Percentiles rank a stretch among this genome's conserved stretches.
Conservation (phyloP, 768 basidiomycete species). For the Podaxis sp. region DNA sequence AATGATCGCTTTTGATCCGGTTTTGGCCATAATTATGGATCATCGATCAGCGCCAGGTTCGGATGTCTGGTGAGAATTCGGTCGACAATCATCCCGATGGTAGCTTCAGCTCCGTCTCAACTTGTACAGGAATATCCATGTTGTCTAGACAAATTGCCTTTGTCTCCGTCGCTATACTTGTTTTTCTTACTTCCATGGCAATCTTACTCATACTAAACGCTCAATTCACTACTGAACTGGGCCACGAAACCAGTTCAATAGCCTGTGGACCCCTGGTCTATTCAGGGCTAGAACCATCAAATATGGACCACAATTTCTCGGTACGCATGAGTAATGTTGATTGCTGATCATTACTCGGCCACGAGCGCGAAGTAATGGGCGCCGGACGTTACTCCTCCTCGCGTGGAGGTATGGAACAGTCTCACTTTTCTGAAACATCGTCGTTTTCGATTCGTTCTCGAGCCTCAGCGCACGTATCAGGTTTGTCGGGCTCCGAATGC, state of each 20-base stretch:
- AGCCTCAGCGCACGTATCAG: conserved; percentile 2
- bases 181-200: not conserved
- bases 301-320: not conserved
- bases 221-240: too few relatives aligned
- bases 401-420: not conserved
- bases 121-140: not conserved
- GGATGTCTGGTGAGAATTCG: not conserved
- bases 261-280: too few relatives aligned
- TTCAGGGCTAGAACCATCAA: not conserved
- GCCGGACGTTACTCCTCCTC: not conserved
- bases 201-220: too few relatives aligned
- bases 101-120: not conserved
- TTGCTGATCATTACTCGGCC: not conserved
- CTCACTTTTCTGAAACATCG: conserved; percentile 2
- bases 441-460: not conserved
- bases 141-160: not conserved
- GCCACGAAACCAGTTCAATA: too few relatives aligned
- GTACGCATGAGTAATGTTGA: not conserved
- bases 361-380: not conserved
- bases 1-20: not conserved
- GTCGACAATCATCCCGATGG: not conserved
- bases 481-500: not conserved
- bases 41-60: not conserved
- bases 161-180: not conserved
- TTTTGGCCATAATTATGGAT: not conserved